Base-by-base conservation (phyloP, 108 stramenopile genomes). In the Nitzschia sp. region DNA sequence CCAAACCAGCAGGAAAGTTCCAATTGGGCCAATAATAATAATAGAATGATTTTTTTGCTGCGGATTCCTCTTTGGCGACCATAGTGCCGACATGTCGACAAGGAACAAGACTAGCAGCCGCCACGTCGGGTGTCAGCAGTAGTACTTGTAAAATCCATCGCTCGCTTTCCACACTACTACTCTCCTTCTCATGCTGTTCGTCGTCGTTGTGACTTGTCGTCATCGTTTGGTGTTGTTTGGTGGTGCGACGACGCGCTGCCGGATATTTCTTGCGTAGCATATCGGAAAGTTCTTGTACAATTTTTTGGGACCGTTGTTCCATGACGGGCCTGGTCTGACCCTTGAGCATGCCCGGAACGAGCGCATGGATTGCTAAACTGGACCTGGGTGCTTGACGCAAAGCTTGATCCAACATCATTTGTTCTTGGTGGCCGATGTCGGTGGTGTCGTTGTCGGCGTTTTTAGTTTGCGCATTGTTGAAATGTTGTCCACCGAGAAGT, bases 311-410 rank as follows among this genome's bases (percentile, higher is more conserved):
- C 4, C 85, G 70, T 34, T 61, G 57, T 24, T 70, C 23, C 72
- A 74, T 70, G 21, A 62, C 56, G 29, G 68, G 85, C 28, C 76
- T 71, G 3, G 27, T 46, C 25, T 73, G 72, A 35, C 71, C 85
- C 66, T 75, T 82, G 58, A 54, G 66, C 81, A 82, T 82, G 11
- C 78, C 80, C 18, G 81, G 85, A 8, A 85, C 85, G 0, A 85
- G 46, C 9, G 70, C 46, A 58, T 85, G 85, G 53, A 85, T 71
- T 11, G 79, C 51, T 25, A 85, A 69, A 36, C 64, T 68, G 27
- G 76, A 81, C 48, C 62, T 58, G 19, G 63, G 59, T n/a, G 85
- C 76, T 25, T n/a, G 31, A 4, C 38, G 55, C n/a, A 83, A 46
- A 28, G 26, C 9, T 34, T 61, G 36, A 34, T 35, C 51, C 31